These are phyloP conservation scores for Monilinia fructigena DNA, from an alignment of 2,329 filamentous ascomycete genomes.

Conservation along the genomic window DNA sequence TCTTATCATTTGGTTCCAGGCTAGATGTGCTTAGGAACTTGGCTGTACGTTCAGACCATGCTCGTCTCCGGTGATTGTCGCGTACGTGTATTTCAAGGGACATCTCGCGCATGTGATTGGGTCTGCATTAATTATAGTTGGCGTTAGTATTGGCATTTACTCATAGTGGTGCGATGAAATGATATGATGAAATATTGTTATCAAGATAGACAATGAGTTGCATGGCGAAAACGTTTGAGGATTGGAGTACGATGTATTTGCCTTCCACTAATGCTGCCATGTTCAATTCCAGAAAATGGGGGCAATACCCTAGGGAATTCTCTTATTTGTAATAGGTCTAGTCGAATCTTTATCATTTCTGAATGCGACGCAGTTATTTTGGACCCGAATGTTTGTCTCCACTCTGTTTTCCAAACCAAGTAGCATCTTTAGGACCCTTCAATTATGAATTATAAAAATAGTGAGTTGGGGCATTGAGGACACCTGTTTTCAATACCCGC, in stretches of 20 bases:
- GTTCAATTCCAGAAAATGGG: neutral
- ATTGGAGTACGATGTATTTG: conserved; percentile 4
- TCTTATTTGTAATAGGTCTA: neutral
- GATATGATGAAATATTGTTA: neutral
- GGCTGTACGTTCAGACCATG: conserved; percentile 1
- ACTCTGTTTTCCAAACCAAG: neutral
- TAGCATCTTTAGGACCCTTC: neutral
- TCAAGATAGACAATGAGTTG: neutral
- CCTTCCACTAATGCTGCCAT: neutral
- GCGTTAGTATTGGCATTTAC: neutral
- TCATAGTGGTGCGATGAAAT: neutral
- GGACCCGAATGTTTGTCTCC: neutral
- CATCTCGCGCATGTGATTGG: conserved; percentile 14
- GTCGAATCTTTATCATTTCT: neutral
- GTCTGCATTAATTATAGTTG: conserved; percentile 1
- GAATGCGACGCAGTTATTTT: neutral
- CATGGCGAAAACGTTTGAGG: neutral
- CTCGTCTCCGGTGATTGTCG: neutral
- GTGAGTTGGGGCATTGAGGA: neutral
- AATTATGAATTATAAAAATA: too few relatives aligned
- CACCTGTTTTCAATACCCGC: neutral
- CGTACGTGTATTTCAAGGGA: neutral
- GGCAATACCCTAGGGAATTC: neutral
- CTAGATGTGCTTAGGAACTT: neutral
- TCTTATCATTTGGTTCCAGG: neutral